These are phyloP conservation scores for Picea glauca DNA, from an alignment of 75 land plant genomes.

Conservation along the genomic window DNA sequence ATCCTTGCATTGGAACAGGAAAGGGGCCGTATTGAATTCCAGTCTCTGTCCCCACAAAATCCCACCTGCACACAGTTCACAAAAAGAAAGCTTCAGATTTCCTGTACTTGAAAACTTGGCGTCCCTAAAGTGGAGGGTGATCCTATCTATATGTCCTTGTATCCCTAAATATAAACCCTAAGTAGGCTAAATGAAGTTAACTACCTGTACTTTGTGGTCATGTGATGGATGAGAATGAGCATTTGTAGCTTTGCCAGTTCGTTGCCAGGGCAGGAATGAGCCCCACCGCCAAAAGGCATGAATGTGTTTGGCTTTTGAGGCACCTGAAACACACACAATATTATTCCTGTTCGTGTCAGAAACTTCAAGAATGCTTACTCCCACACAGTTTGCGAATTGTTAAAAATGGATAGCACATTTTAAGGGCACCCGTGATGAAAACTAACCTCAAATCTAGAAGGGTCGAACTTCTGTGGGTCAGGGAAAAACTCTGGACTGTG, in stretches of 20 bases:
- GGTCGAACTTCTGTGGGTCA: conserved; percentile 66
- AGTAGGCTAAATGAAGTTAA: neutral
- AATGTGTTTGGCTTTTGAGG: neutral
- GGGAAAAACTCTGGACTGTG: conserved; percentile 54
- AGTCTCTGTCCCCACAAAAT: conserved; percentile 26
- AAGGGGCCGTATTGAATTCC: conserved; percentile 60
- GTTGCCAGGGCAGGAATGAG: conserved; percentile 23
- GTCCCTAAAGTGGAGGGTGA: too few relatives aligned
- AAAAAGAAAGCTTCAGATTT: neutral
- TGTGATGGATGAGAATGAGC: conserved; percentile 23
- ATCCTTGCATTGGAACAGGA: conserved; percentile 53
- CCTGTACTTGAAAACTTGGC: neutral
- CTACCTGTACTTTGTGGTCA: conserved; percentile 32
- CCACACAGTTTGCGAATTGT: neutral
- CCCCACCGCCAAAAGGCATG: conserved; percentile 17
- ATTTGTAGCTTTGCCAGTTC: conserved; percentile 31
- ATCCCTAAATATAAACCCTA: too few relatives aligned
- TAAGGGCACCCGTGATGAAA: too few relatives aligned
- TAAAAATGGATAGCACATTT: neutral
- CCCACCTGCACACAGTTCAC: conserved; percentile 37
- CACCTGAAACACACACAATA: neutral
- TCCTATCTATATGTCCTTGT: too few relatives aligned
- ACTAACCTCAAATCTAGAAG: conserved; percentile 70
- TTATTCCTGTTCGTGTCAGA: neutral
- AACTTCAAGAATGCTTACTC: neutral